phyloP scores from a whole-genome alignment of 139 green algal genomes.

The Micractinium sp. region DNA sequence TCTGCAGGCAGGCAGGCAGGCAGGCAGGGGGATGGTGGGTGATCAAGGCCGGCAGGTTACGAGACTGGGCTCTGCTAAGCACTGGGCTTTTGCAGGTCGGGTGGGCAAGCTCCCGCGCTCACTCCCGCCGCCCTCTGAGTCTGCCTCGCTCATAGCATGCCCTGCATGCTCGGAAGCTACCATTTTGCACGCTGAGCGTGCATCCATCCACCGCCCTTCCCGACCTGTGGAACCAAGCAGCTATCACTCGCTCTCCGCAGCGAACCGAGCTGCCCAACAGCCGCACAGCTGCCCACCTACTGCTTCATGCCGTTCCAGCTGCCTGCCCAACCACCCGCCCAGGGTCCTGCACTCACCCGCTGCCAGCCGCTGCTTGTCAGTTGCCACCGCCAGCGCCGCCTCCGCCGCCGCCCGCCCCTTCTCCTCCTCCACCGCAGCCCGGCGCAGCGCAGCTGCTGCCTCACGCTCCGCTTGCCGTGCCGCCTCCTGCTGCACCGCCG shows the following conservation, averaged over 20 bases:
- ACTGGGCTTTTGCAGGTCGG: too few species aligned
- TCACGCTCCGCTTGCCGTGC: slow-evolving; percentile 6
- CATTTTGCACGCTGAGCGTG: too few species aligned
- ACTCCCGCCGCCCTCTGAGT: neutral
- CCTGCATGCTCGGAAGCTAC: too few species aligned
- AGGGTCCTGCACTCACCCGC: neutral
- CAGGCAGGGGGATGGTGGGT: neutral
- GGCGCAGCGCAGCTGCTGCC: slow-evolving; percentile 1
- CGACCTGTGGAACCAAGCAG: too few species aligned
- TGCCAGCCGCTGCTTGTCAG: slow-evolving; percentile 9
- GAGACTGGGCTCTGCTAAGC: neutral
- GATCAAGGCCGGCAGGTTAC: neutral
- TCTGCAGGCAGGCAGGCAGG: neutral
- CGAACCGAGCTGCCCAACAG: neutral
- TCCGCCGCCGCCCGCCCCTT: slow-evolving; percentile 5
- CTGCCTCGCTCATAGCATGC: too few species aligned
- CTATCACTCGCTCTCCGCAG: too few species aligned
- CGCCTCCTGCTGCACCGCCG: neutral
- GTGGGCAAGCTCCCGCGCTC: neutral
- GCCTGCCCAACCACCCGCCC: too few species aligned
- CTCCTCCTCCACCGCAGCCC: neutral
- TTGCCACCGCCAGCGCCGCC: neutral
- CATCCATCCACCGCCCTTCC: too few species aligned
- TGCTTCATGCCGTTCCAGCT: neutral
- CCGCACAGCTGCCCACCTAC: neutral